phyloP scores from a whole-genome alignment of 106 monocot species.

The Allium cepa region DNA sequence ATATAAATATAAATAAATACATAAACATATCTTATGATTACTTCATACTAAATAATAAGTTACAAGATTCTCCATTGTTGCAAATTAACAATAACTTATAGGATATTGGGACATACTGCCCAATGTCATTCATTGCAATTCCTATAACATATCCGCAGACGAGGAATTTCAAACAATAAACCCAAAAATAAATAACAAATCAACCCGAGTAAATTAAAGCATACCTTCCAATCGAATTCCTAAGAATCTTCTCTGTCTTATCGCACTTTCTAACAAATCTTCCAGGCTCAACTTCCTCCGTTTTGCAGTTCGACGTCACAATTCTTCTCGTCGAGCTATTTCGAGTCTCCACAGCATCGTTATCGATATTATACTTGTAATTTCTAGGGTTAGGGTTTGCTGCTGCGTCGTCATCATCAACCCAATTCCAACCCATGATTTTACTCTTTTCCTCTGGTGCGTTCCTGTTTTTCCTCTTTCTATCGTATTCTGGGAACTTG shows the following conservation, averaged over 20 bases:
- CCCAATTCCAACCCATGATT: slow-evolving; percentile 11
- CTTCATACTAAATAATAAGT: no score
- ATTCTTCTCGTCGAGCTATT: slow-evolving; percentile 17
- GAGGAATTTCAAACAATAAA: neutral
- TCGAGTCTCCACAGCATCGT: neutral
- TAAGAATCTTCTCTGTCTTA: slow-evolving; percentile 20
- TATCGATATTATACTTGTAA: neutral
- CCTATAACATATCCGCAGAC: no score
- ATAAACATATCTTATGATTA: no score
- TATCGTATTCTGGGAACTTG: neutral
- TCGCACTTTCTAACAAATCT: slow-evolving; percentile 23
- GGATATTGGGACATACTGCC: no score
- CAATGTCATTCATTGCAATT: no score
- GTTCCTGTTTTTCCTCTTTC: neutral
- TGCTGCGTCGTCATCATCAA: neutral
- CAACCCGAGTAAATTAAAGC: neutral
- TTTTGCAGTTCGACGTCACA: slow-evolving; percentile 21
- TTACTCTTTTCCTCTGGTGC: neutral
- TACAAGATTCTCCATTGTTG: no score
- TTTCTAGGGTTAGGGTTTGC: slow-evolving; percentile 7
- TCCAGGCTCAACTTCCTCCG: slow-evolving; percentile 24
- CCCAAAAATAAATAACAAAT: neutral
- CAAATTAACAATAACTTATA: no score
- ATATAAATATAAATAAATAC: no score
- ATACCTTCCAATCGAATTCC: slow-evolving; percentile 15